Base-by-base conservation (phyloP, 140 eudicot species). In the Stevia rebaudiana region DNA sequence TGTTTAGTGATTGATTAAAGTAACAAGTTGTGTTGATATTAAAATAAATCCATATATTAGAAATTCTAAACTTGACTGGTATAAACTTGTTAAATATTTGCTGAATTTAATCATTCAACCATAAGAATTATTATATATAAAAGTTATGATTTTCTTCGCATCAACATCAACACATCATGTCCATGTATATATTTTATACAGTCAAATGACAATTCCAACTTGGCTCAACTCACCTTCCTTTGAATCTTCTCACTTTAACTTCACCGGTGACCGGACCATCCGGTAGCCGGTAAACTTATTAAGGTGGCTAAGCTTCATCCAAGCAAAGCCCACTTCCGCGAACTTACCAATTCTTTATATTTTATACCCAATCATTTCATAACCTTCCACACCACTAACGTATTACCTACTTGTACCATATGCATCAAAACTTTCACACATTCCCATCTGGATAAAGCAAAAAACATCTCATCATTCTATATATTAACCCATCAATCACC, bases 201-300 rank as follows among this genome's bases (percentile, higher is more conserved):
- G 56, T 66, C 70, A 74, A 58, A 36, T 39, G 64, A 67, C 74
- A 36, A 68, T 68, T 75, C 79, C 79, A 75, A 75, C 60, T 75
- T 75, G 71, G 61, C 71, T 75, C 28, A 68, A 51, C 50, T 40
- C 75, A 17, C 37, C 59, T 53, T 35, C 74, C 70, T 41, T 60
- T 75, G 79, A 75, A 75, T 51, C 70, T 74, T 74, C 79, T 57
- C 49, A 11, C 50, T 39, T 43, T 28, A 52, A 18, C 44, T 33
- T 50, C 70, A 75, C 79, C 75, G 70, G 75, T 50, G 65, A 75
- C 79, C 75, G 70, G 75, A 30, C 75, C 79, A 68, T 9, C 75
- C 75, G 70, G 79, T 75, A 4, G 11, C 75, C 75, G 43, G 72
- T 73, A 5, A 69, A 39, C 17, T 23, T 9, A 19, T 7, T 41